These are phyloP conservation scores for Daldinia childiae DNA, from an alignment of 495 filamentous ascomycete genomes.

Conservation along the genomic window DNA sequence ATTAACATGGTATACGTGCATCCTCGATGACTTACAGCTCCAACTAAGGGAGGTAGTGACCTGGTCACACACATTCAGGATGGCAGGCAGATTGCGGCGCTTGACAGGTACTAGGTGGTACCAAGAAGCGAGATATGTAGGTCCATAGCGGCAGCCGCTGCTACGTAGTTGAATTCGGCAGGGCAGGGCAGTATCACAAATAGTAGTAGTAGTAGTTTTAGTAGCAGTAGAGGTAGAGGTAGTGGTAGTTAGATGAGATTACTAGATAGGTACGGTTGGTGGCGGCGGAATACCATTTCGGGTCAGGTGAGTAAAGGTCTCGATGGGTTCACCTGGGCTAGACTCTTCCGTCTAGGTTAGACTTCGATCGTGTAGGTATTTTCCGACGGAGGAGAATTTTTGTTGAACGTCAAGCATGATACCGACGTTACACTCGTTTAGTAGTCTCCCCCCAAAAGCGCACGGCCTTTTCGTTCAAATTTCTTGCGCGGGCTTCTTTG, in stretches of 20 bases:
- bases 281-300: conserved; percentile 32
- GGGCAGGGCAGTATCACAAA: conserved; percentile 25
- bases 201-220: neutral
- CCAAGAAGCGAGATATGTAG: conserved; percentile 41
- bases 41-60: conserved; percentile 8
- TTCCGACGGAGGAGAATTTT: conserved; percentile 16
- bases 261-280: conserved; percentile 2
- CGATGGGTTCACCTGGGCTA: conserved; percentile 9
- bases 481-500: conserved; percentile 28
- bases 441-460: conserved; percentile 16
- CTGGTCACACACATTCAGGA: conserved; percentile 35
- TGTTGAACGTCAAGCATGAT: conserved; percentile 30
- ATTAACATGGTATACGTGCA: conserved; percentile 25
- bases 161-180: conserved; percentile 25
- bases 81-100: conserved; percentile 31
- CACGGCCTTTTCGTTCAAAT: conserved; percentile 19
- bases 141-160: conserved; percentile 25
- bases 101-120: conserved; percentile 26
- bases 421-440: conserved; percentile 42
- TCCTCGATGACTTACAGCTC: conserved; percentile 34
- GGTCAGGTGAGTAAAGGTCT: conserved; percentile 23
- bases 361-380: conserved; percentile 30
- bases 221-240: neutral
- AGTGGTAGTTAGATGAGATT: neutral
- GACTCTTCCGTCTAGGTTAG: conserved; percentile 13